Base-by-base conservation (phyloP, 495 filamentous ascomycete genomes). In the Xylaria longipes region DNA sequence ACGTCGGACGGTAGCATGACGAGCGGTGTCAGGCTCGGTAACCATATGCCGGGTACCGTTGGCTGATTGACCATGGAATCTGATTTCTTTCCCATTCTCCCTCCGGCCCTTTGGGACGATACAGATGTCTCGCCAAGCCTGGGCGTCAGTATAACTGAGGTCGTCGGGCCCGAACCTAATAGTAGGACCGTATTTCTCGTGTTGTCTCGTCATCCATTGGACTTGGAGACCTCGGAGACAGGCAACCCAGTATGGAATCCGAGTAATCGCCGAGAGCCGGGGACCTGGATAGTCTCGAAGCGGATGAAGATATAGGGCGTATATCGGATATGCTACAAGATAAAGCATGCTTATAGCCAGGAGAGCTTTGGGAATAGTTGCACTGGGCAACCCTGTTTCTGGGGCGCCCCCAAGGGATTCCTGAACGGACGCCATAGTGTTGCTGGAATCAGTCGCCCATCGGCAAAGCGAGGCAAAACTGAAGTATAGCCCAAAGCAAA, bases 81-180 rank as follows among this genome's bases (percentile, higher is more conserved):
- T 22, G 14, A 25, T 27, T 17, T 74, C 70, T 41, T 72, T 72
- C 22, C 52, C 33, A 35, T 74, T 74, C 46, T 68, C 52, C 45
- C 69, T 57, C 37, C 39, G 37, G 46, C 64, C 60, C 25, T 37
- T 69, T 9, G 50, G 61, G 17, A 62, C 77, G 20, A 81, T 81
- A 65, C 87, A 86, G 48, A 88, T 88, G 50, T 85, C 79, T 48
- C 82, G 83, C 82, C 83, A 87, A 1, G 84, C 85, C 0, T 77
- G 50, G 0, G 71, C 76, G 5, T 72, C 78, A 27, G 74, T 81
- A 68, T 80, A 84, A 14, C 84, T 84, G 54, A 86, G 79, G 41
- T 80, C 75, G 37, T 81, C 76, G 1, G 84, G 84, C 3, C 77
- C 75, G 22, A 81, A 72, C 37, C 83, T 80, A 6, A 86, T 82